phyloP scores from a whole-genome alignment of 2,329 filamentous ascomycete genomes.

The Fusarium caatingaense region DNA sequence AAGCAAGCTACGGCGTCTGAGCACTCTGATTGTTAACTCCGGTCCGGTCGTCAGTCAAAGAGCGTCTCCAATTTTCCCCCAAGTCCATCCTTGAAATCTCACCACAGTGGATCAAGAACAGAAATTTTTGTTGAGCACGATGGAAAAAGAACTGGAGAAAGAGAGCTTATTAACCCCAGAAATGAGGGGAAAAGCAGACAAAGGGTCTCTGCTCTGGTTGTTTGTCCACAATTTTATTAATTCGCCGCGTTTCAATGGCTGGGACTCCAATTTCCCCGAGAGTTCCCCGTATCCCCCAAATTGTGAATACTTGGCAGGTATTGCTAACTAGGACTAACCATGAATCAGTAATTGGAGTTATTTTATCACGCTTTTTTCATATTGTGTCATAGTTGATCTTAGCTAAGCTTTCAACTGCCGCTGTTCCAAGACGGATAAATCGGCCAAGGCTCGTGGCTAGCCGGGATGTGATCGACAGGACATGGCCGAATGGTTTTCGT shows the following conservation, averaged over 20 bases:
- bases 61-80: neutral
- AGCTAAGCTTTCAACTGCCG: neutral
- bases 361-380: neutral
- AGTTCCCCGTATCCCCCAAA: neutral
- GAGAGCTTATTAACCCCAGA: conserved; percentile 8
- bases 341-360: neutral
- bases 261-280: conserved; percentile 7
- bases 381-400: neutral
- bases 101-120: neutral
- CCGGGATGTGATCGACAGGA: conserved; percentile 1
- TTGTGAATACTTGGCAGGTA: no score
- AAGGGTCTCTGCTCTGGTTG: neutral
- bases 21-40: neutral
- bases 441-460: neutral
- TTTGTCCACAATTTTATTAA: conserved; percentile 17
- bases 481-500: neutral
- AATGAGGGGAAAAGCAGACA: conserved; percentile 4
- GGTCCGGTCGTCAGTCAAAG: neutral
- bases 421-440: conserved; percentile 1
- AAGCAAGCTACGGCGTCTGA: neutral
- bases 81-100: neutral
- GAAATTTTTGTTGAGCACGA: neutral
- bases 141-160: neutral
- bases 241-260: neutral
- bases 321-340: no score